Evolutionary conservation across 2,329 filamentous ascomycete species (phyloP).

Genomic region (Trichophyton simii): DNA sequence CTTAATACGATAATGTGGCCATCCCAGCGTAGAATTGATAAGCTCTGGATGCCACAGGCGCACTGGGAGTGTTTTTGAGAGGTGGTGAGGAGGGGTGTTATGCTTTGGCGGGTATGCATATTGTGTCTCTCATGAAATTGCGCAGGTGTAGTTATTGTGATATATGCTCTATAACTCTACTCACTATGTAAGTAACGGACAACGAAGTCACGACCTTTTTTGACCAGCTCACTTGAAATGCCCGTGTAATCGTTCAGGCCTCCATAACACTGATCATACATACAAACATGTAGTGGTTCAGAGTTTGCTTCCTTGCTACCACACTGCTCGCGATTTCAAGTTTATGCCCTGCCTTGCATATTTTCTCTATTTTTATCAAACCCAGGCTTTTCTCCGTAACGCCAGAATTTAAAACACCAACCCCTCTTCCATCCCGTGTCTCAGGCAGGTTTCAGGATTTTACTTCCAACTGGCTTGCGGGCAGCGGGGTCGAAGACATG

Average conservation of each 20-base stretch:
- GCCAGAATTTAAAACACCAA: neutral
- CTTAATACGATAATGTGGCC: neutral
- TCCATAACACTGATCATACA: neutral
- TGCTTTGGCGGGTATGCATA: neutral
- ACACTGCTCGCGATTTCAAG: no score
- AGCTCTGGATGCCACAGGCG: no score
- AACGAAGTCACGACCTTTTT: neutral
- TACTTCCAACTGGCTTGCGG: neutral
- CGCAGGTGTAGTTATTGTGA: neutral
- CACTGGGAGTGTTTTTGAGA: no score
- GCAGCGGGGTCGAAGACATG: neutral
- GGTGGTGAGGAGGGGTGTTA: neutral
- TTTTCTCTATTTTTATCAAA: neutral
- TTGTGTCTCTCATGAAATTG: neutral
- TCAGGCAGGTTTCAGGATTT: neutral
- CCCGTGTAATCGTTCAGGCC: neutral
- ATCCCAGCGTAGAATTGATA: neutral
- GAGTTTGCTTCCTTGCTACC: neutral
- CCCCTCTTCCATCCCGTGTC: neutral
- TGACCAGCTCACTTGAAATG: neutral
- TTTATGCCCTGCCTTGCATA: no score
- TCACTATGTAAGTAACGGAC: neutral
- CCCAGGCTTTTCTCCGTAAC: neutral
- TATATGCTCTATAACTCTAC: neutral
- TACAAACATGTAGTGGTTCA: neutral